Conservation (phyloP, 2,329 filamentous ascomycete genomes). For the Mycosphaerella sp. region DNA sequence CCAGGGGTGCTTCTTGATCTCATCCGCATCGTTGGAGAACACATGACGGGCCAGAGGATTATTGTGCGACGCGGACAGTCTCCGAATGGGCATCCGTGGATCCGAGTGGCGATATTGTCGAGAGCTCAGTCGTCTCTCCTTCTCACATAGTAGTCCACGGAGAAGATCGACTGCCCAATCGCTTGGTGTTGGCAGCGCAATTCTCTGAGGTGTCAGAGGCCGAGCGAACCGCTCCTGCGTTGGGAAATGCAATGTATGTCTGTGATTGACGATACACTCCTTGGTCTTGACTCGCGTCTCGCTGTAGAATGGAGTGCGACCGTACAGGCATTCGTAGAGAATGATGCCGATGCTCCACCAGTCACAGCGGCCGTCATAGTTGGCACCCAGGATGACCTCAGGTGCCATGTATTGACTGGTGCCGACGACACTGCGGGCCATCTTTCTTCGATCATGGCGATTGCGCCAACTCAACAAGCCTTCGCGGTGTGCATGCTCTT, state of each 20-base stretch:
- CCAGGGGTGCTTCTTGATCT: conserved; percentile 85
- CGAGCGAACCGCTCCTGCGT: conserved; percentile 46
- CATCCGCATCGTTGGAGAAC: conserved; percentile 74
- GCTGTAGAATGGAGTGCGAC: conserved; percentile 80
- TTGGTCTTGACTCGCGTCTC: conserved; percentile 80
- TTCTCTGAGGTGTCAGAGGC: conserved; percentile 39
- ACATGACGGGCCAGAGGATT: conserved; percentile 46
- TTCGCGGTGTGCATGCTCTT: conserved; percentile 28
- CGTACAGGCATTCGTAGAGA: conserved; percentile 88
- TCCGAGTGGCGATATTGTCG: conserved; percentile 63
- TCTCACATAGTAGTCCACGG: conserved; percentile 62
- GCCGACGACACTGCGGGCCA: conserved; percentile 81
- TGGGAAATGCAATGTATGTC: conserved; percentile 64
- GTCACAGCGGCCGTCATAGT: conserved; percentile 89
- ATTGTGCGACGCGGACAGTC: conserved; percentile 40
- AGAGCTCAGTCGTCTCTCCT: conserved; percentile 68
- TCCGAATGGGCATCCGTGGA: conserved; percentile 26
- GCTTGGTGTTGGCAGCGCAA: conserved; percentile 49
- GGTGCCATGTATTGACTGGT: conserved; percentile 99
- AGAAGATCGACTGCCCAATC: conserved; percentile 72
- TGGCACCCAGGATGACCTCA: conserved; percentile 74
- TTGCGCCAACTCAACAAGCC: conserved; percentile 40
- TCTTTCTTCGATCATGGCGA: conserved; percentile 53
- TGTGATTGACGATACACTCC: conserved; percentile 71
- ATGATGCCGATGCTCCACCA: conserved; percentile 97